These are phyloP conservation scores for Juglanconis sp. DNA, from an alignment of 2,329 filamentous ascomycete species.

Conservation along the genomic window DNA sequence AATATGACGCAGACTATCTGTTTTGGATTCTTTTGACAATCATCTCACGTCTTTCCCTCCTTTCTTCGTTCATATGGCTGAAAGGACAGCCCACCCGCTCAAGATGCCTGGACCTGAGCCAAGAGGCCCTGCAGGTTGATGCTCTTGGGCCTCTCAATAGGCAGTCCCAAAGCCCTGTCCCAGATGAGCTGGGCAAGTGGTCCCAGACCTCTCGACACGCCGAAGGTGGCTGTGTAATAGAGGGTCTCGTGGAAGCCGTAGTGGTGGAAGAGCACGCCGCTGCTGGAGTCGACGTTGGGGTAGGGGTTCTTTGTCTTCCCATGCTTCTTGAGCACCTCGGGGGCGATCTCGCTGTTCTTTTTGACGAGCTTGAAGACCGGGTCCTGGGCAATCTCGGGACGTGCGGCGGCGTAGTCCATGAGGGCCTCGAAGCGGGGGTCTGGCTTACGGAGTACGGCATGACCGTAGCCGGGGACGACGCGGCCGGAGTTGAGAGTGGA, in stretches of 20 bases:
- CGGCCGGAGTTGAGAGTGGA: slow-evolving; percentile 87
- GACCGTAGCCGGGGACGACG: slow-evolving; percentile 91
- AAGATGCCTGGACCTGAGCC: slow-evolving; percentile 53
- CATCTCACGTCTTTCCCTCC: no score
- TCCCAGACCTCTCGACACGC: slow-evolving; percentile 70
- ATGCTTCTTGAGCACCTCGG: slow-evolving; percentile 85
- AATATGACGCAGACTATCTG: neutral
- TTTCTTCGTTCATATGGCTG: no score
- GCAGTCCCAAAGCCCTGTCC: slow-evolving; percentile 89
- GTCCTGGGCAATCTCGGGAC: slow-evolving; percentile 80
- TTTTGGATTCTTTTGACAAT: neutral
- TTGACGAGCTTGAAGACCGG: slow-evolving; percentile 93
- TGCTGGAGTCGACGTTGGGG: slow-evolving; percentile 92
- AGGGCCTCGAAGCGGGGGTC: slow-evolving; percentile 95
- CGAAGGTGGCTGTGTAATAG: slow-evolving; percentile 81
- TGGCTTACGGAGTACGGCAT: slow-evolving; percentile 93
- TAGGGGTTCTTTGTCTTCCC: slow-evolving; percentile 98
- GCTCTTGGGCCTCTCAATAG: slow-evolving; percentile 97
- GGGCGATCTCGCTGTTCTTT: slow-evolving; percentile 88
- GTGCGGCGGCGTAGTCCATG: slow-evolving; percentile 88
- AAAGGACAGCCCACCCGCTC: neutral
- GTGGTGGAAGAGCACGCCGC: slow-evolving; percentile 94
- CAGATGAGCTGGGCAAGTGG: slow-evolving; percentile 93
- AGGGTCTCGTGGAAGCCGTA: slow-evolving; percentile 97
- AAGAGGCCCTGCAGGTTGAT: slow-evolving; percentile 88